Percentiles rank a stretch among this genome's conserved stretches.
These are phyloP conservation scores for Inonotus obliquus DNA, from an alignment of 1,284 basidiomycete species.

Conservation along the genomic window DNA sequence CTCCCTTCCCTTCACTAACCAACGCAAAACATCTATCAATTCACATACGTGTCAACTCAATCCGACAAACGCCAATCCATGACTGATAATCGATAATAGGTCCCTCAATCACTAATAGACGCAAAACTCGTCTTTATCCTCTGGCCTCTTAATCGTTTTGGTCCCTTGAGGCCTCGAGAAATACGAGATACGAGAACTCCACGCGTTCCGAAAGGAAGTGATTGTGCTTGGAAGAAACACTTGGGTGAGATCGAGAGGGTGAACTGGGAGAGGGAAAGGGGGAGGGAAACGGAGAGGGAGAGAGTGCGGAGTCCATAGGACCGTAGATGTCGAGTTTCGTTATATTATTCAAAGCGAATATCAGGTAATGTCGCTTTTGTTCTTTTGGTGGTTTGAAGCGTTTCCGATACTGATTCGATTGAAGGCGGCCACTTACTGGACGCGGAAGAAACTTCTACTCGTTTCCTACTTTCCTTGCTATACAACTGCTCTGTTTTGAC, in stretches of 20 bases:
- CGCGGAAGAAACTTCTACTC: too few relatives aligned
- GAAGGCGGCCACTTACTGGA: too few relatives aligned
- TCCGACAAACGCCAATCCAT: too few relatives aligned
- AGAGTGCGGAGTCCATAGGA: slow-evolving; percentile 28
- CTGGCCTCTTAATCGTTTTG: slow-evolving; percentile 58
- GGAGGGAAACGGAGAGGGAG: slow-evolving; percentile 34
- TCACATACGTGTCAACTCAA: too few relatives aligned
- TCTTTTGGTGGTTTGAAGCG: too few relatives aligned
- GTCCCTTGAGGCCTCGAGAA: slow-evolving; percentile 33
- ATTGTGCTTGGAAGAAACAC: slow-evolving; percentile 37
- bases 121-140: slow-evolving; percentile 55
- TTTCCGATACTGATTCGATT: too few relatives aligned
- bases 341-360: too few relatives aligned
- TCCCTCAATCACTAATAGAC: slow-evolving; percentile 58
- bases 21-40: neutral
- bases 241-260: slow-evolving; percentile 44
- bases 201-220: slow-evolving; percentile 9
- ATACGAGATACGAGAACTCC: slow-evolving; percentile 16
- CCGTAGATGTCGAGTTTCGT: neutral
- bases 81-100: slow-evolving; percentile 31
- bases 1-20: neutral
- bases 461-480: too few relatives aligned
- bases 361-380: too few relatives aligned
- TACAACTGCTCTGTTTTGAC: too few relatives aligned
- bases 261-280: slow-evolving; percentile 34